Conservation (phyloP, 371 early-diverging fungal species). For the Mortierella sp. region DNA sequence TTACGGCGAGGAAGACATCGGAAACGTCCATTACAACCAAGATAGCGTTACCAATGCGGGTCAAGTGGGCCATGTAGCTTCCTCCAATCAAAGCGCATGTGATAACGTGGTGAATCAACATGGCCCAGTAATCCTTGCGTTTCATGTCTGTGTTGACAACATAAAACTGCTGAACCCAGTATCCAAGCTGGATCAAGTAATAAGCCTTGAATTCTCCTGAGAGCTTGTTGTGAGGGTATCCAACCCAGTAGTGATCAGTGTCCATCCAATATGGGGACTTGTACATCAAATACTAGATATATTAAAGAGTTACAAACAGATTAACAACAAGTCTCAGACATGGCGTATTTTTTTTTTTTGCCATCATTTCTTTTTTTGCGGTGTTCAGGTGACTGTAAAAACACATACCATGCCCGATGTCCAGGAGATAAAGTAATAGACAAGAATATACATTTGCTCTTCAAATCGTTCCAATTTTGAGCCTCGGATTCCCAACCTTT, state of each 20-base stretch:
- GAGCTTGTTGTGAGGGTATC: conserved; percentile 75
- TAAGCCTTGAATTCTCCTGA: conserved; percentile 72
- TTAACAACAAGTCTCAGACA: background rate
- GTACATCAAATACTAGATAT: conserved; percentile 64
- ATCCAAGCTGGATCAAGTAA: conserved; percentile 82
- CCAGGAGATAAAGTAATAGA: conserved; percentile 72
- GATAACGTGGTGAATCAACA: conserved; percentile 85
- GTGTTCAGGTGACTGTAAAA: background rate
- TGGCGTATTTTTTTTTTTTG: conserved; percentile 8
- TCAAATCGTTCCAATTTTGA: conserved; percentile 73
- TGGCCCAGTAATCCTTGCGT: conserved; percentile 83
- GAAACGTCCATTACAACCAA: conserved; percentile 86
- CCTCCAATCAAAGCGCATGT: conserved; percentile 75
- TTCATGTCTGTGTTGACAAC: conserved; percentile 81
- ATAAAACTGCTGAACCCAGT: conserved; percentile 86
- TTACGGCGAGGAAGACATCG: conserved; percentile 83
- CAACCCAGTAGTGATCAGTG: conserved; percentile 77
- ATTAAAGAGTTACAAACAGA: background rate
- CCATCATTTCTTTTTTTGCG: background rate
- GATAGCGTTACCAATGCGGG: conserved; percentile 84
- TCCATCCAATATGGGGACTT: conserved; percentile 81
- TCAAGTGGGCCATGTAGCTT: conserved; percentile 79
- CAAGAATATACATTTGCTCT: conserved; percentile 70
- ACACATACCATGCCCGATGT: conserved; percentile 70
- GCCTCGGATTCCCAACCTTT: conserved; percentile 62